These are phyloP conservation scores for Sclerotinia minor DNA, from an alignment of 2,329 filamentous ascomycete genomes.

Conservation along the genomic window DNA sequence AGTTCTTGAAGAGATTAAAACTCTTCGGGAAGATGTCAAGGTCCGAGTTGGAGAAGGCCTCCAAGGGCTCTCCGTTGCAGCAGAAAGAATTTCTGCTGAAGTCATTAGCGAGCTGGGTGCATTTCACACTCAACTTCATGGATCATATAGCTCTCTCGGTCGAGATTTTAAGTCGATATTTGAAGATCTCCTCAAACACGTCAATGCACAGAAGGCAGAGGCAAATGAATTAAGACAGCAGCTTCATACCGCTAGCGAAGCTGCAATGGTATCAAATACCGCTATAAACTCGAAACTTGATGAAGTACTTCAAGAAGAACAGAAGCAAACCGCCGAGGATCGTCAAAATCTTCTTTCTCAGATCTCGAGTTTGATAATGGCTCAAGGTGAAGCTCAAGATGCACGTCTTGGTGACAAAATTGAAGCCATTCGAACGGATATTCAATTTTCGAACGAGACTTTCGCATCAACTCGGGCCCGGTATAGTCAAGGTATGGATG, in stretches of 20 bases:
- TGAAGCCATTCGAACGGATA: conserved; percentile 60
- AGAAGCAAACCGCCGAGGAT: conserved; percentile 69
- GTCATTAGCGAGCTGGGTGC: conserved; percentile 80
- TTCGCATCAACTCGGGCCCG: conserved; percentile 65
- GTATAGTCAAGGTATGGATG: conserved; percentile 71
- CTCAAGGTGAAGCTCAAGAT: conserved; percentile 73
- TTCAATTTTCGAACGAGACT: conserved; percentile 62
- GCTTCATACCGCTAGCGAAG: conserved; percentile 67
- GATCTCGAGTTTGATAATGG: conserved; percentile 73
- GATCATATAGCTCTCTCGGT: conserved; percentile 80
- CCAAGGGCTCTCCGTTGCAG: conserved; percentile 77
- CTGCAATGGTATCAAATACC: conserved; percentile 67
- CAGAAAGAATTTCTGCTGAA: conserved; percentile 84
- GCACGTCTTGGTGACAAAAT: conserved; percentile 66
- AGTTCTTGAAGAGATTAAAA: conserved; percentile 89
- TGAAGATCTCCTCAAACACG: conserved; percentile 73
- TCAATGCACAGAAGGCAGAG: conserved; percentile 75
- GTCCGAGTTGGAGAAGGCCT: conserved; percentile 80
- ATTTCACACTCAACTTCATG: conserved; percentile 81
- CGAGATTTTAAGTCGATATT: conserved; percentile 85
- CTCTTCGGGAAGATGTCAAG: conserved; percentile 86
- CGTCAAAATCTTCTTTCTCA: conserved; percentile 72
- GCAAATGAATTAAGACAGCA: conserved; percentile 71
- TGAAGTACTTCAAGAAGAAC: conserved; percentile 73
- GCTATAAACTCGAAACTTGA: conserved; percentile 66